Base-by-base conservation (phyloP, 140 eudicot species). In the Oenanthe javanica region DNA sequence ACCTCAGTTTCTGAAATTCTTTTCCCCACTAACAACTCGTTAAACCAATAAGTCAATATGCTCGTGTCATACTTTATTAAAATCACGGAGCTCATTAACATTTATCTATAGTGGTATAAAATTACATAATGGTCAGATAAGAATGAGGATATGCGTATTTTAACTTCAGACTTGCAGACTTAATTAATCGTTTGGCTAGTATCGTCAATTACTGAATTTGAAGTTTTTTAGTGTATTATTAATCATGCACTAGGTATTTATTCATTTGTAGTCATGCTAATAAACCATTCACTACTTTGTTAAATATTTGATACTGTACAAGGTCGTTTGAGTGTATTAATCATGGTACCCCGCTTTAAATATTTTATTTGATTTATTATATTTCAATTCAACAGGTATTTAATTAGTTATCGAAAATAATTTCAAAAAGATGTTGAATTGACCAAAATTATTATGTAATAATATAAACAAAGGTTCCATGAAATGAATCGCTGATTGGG, bases 81-180 rank as follows among this genome's bases (percentile, higher is more conserved):
- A 67, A 27, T 67, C 73, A 31, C 13, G 73, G 73, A 67, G 14
- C 73, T 67, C 73, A 67, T 31, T 67, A 67, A 67, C 73, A 3
- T 13, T 27, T 7, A 4, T 66, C 7, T 5, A 1, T n/a, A 18
- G 31, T 31, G 31, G 31, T 61, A n/a, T 59, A 19, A 8, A 19
- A 61, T n/a, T 61, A 61, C 25, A 61, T n/a, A 9, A 7, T 21
- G n/a, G 69, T 61, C 69, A 61, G 69, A 14, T 61, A 59, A 2
- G 69, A 0, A 7, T 5, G 2, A 36, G 0, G 36, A 61, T n/a
- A n/a, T 61, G 14, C 5, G 25, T 61, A 61, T n/a, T 61, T 31
- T n/a, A 21, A 61, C n/a, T 61, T 61, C 69, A 19, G 0, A 57
- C 11, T n/a, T 61, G 5, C 14, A n/a, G 36, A 61, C 5, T 61